Base-by-base conservation (phyloP, 163 green algal genomes). In the Scenedesmus sp. region DNA sequence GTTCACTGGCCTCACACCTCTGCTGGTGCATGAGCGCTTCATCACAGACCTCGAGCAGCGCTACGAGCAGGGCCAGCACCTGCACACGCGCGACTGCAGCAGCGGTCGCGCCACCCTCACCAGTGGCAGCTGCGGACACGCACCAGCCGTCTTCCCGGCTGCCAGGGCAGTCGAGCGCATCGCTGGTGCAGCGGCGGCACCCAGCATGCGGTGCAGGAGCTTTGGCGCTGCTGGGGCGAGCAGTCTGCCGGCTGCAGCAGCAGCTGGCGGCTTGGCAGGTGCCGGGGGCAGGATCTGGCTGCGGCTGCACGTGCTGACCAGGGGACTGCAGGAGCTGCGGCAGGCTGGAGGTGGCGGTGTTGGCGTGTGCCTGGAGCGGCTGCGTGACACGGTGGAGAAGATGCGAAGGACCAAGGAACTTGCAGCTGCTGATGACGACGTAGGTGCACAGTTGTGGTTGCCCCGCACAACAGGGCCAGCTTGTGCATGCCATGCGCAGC, bases 11-110 rank as follows among this genome's bases (percentile, higher is more conserved):
- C 88, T 94, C 0, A 85, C 82, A 15, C 92, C 93, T 3, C 92
- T 92, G n/a, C 85, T 95, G 59, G 87, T 93, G 46, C 90, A 95
- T 83, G 80, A 94, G 78, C 68, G 22, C 37, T 95, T 93, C 88
- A 90, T 94, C 79, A 94, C 85, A 44, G 82, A 94, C 65, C 46
- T 92, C 72, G 65, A 89, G 79, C 90, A 93, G 90, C 90, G 93
- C 1, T 88, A 93, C n/a, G 92, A 95, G 61, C 81, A 87, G n/a
- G 92, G 93, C 30, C 85, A 90, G 85, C 46, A 84, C 65, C 85
- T 90, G 49, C 85, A 90, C 72, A 90, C 85, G 15, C 72, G 33
- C 44, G 85, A 72, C 85, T 84, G 85, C 85, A 89, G 85, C 85
- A 83, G 68, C 83, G 65, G 6, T 33, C 37, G 40, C 7, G 33